Conservation (phyloP, 1,139 yeast species). For the Debaryomyces subglobosus region DNA sequence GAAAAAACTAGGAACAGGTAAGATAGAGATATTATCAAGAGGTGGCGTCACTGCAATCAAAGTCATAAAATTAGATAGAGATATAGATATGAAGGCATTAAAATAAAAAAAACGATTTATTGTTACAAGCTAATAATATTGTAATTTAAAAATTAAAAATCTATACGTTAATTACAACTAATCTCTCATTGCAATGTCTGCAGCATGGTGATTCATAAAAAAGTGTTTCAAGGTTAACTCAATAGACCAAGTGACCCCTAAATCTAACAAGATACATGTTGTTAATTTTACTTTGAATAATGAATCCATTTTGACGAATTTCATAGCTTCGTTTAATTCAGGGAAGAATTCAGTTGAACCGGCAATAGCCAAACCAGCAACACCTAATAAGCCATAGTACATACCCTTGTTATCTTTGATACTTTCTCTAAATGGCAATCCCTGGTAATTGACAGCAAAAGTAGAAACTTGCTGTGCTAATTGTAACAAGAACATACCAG, state of each 20-base stretch:
- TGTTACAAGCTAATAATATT: conserved; percentile 7
- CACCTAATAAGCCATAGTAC: conserved; percentile 95
- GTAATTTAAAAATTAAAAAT: conserved; percentile 4
- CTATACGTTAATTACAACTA: conserved; percentile 6
- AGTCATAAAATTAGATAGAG: conserved; percentile 30
- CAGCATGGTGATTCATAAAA: conserved; percentile 90
- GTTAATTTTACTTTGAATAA: conserved; percentile 82
- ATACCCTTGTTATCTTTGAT: conserved; percentile 91
- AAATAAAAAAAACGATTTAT: conserved; percentile 10
- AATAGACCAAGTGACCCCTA: conserved; percentile 75
- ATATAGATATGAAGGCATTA: conserved; percentile 24
- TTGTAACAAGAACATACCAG: conserved; percentile 93
- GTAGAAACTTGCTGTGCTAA: conserved; percentile 97
- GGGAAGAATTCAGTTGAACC: conserved; percentile 96
- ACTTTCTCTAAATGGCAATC: conserved; percentile 94
- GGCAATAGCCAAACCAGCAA: conserved; percentile 82
- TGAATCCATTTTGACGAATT: conserved; percentile 82
- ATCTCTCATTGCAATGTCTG: conserved; percentile 77
- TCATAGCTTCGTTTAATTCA: conserved; percentile 88
- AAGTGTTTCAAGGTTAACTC: conserved; percentile 78
- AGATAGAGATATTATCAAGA: conserved; percentile 21
- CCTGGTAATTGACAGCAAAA: conserved; percentile 96
- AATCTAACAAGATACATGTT: conserved; percentile 70
- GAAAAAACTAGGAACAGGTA: conserved; percentile 19
- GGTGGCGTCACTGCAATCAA: conserved; percentile 32